Evolutionary conservation across 441 rosid species (phyloP).

Genomic region (Theobroma grandiflorum): DNA sequence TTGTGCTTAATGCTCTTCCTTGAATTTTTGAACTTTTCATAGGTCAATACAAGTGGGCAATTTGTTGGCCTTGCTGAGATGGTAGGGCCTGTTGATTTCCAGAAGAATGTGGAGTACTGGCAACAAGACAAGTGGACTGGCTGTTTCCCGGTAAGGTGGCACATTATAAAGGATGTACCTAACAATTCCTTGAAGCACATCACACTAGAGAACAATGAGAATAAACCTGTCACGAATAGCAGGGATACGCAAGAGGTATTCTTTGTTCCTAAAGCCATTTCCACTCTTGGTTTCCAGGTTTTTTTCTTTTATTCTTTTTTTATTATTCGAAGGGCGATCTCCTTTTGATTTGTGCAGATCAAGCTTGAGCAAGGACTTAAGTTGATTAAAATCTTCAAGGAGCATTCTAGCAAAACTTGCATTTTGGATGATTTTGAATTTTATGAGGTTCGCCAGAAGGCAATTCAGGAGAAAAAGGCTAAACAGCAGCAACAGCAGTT

Average conservation of each 20-base stretch:
- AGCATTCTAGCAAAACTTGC: slow-evolving; percentile 72
- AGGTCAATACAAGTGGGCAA: slow-evolving; percentile 83
- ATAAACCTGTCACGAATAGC: slow-evolving; percentile 94
- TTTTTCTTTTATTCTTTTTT: background rate
- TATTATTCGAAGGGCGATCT: background rate
- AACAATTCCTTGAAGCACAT: slow-evolving; percentile 88
- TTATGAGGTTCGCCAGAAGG: slow-evolving; percentile 81
- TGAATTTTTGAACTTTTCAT: background rate
- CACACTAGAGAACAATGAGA: slow-evolving; percentile 89
- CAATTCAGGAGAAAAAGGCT: slow-evolving; percentile 82
- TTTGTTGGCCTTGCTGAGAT: slow-evolving; percentile 96
- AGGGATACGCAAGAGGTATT: slow-evolving; percentile 95
- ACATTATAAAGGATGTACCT: slow-evolving; percentile 91
- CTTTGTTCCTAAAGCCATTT: background rate
- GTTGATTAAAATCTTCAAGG: slow-evolving; percentile 84
- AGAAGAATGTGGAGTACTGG: slow-evolving; percentile 85
- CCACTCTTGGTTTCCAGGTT: background rate
- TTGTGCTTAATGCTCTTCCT: background rate
- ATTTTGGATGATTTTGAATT: slow-evolving; percentile 91
- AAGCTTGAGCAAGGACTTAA: slow-evolving; percentile 79
- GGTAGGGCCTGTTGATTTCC: slow-evolving; percentile 89
- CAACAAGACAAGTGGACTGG: slow-evolving; percentile 99
- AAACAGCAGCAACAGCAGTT: slow-evolving; percentile 72
- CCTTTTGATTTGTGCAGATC: slow-evolving; percentile 48
- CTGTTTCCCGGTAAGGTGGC: slow-evolving; percentile 92